phyloP scores from a whole-genome alignment of 106 monocot species.

The Dactylorhiza incarnata region DNA sequence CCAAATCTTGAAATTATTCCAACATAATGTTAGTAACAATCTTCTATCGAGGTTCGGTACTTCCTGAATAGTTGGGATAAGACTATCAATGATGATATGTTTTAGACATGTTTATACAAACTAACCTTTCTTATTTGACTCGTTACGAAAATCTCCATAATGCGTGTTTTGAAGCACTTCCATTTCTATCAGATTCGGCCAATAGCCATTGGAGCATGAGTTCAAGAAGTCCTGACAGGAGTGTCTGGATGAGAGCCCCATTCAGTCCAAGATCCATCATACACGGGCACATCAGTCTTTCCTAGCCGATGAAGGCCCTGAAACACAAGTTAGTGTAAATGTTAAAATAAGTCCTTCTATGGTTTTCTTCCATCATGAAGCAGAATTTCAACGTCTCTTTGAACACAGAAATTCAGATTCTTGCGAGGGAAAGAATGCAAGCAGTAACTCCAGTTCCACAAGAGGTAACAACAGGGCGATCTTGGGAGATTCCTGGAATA shows the following conservation, averaged over 20 bases:
- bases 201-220: neutral
- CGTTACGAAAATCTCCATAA: neutral
- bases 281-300: constrained; percentile 62
- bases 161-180: neutral
- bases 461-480: constrained; percentile 65
- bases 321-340: constrained; percentile 5
- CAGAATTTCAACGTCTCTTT: neutral
- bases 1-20: neutral
- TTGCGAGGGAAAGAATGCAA: constrained; percentile 82
- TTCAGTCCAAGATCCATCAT: constrained; percentile 98
- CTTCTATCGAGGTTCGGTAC: neutral
- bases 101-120: neutral
- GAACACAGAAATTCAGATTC: neutral
- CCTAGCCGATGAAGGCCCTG: constrained; percentile 87
- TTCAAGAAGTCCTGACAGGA: constrained; percentile 34
- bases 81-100: neutral
- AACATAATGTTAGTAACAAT: neutral
- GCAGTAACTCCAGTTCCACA: constrained; percentile 99
- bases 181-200: neutral
- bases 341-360: neutral
- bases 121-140: neutral
- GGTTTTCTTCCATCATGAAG: neutral
- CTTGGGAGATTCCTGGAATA: constrained; percentile 67
- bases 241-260: constrained; percentile 74
- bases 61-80: neutral